Evolutionary conservation across 495 filamentous ascomycete species (phyloP).

Genomic region (Neurospora terricola): DNA sequence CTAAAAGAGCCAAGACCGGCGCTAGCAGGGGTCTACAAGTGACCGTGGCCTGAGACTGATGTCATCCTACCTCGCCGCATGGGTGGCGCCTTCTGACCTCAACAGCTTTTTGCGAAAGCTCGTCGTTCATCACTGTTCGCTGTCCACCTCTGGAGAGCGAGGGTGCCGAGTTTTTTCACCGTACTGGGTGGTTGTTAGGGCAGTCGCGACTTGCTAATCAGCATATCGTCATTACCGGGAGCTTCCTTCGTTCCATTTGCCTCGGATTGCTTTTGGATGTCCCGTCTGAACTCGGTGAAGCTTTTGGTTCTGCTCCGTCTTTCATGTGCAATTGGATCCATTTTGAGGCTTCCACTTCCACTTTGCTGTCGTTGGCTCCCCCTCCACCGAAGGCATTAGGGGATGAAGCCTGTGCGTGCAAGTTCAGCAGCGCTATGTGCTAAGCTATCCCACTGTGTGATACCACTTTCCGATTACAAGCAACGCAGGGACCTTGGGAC

Average conservation of each 20-base stretch:
- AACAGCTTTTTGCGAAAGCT: background rate
- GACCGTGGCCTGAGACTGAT: background rate
- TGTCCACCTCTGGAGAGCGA: background rate
- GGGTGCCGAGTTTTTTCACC: background rate
- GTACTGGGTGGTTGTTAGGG: background rate
- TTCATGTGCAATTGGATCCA: background rate
- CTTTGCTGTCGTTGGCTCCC: background rate
- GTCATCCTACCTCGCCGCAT: background rate
- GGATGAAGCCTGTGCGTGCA: background rate
- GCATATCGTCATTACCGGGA: background rate
- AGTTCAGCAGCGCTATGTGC: background rate
- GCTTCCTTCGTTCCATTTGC: background rate
- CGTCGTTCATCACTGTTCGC: background rate
- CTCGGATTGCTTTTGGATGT: background rate
- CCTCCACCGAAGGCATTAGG: background rate
- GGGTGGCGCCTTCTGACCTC: background rate
- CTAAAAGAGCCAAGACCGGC: background rate
- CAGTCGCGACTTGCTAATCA: background rate
- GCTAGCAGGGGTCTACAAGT: background rate
- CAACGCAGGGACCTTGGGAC: background rate
- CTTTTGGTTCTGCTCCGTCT: background rate
- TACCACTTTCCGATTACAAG: background rate
- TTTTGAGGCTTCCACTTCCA: background rate
- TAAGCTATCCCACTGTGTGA: background rate
- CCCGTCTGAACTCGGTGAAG: background rate